A percentile compares a stretch with the other conserved stretches of the same genome.
phyloP scores from a whole-genome alignment of 352 stramenopile species.

The Plasmopara halstedii region DNA sequence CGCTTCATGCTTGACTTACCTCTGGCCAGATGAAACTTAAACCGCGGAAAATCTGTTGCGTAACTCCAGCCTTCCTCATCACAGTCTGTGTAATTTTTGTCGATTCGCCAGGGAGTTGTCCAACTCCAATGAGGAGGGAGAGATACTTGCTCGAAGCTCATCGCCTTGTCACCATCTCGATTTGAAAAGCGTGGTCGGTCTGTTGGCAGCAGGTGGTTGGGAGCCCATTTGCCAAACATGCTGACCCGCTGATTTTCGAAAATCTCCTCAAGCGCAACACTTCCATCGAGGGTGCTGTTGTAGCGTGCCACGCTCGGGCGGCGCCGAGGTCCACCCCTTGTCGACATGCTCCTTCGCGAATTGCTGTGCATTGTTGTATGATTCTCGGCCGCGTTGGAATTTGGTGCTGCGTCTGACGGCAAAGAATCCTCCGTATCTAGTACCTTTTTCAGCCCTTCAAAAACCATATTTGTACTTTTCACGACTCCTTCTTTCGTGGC shows the following conservation, averaged over 20 bases:
- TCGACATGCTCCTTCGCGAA: slow-evolving; percentile 10
- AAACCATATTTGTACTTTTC: slow-evolving; percentile 50
- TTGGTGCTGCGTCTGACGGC: slow-evolving; percentile 2
- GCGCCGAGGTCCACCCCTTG: slow-evolving; percentile 6
- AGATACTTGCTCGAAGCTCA: slow-evolving; percentile 75
- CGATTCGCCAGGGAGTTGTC: slow-evolving; percentile 80
- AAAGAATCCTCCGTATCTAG: slow-evolving; percentile 21
- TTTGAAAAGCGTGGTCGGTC: slow-evolving; percentile 78
- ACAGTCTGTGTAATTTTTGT: slow-evolving; percentile 85
- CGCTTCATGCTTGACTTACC: slow-evolving; percentile 77
- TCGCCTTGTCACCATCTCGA: slow-evolving; percentile 61
- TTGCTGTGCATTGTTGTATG: slow-evolving; percentile 1
- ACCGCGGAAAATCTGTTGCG: slow-evolving; percentile 76
- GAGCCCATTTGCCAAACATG: slow-evolving; percentile 84
- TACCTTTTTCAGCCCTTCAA: slow-evolving; percentile 43
- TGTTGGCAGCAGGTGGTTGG: slow-evolving; percentile 75
- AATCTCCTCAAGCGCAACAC: slow-evolving; percentile 77
- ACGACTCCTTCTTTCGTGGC: slow-evolving; percentile 54
- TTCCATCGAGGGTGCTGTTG: slow-evolving; percentile 65
- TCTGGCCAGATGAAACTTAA: slow-evolving; percentile 72
- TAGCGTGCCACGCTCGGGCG: slow-evolving; percentile 38
- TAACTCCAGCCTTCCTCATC: slow-evolving; percentile 87
- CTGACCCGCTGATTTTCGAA: slow-evolving; percentile 85
- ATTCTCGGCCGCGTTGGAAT: slow-evolving; percentile 1
- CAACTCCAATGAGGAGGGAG: slow-evolving; percentile 75